These are phyloP conservation scores for Aurifilum marmelostoma DNA, from an alignment of 2,329 filamentous ascomycete species.

Conservation along the genomic window DNA sequence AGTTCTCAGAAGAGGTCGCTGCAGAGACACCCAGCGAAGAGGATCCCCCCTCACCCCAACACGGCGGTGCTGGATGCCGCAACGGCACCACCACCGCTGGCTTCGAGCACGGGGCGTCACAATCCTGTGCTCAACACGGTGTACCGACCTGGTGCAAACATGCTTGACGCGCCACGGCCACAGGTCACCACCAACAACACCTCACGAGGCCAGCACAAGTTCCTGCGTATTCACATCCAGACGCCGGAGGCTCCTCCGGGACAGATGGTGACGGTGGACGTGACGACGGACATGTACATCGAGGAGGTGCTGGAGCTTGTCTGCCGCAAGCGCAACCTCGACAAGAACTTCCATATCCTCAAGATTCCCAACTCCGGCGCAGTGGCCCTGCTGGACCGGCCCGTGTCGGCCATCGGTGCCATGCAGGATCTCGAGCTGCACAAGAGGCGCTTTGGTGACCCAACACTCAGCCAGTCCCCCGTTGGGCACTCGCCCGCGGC, in stretches of 20 bases:
- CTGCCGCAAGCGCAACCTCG: constrained; percentile 76
- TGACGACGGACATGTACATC: constrained; percentile 81
- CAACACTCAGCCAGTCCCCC: constrained; percentile 28
- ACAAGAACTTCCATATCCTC: constrained; percentile 78
- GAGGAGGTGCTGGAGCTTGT: constrained; percentile 80
- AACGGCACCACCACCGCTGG: constrained; percentile 15
- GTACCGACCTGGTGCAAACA: constrained; percentile 55
- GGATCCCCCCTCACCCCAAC: constrained; percentile 52
- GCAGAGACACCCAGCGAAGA: constrained; percentile 45
- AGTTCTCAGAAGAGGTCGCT: constrained; percentile 60
- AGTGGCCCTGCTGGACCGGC: constrained; percentile 75
- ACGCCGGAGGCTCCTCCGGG: constrained; percentile 71
- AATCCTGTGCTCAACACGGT: constrained; percentile 67
- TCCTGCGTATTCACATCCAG: constrained; percentile 72
- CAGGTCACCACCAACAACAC: constrained; percentile 48
- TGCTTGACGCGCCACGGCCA: constrained; percentile 60
- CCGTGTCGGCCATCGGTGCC: constrained; percentile 77
- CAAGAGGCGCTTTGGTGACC: constrained; percentile 66
- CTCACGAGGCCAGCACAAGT: constrained; percentile 67
- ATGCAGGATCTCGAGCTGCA: constrained; percentile 76
- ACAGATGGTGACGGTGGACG: constrained; percentile 73
- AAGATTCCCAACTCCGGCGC: constrained; percentile 76
- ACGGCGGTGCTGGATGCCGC: constrained; percentile 32
- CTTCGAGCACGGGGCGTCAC: constrained; percentile 37
- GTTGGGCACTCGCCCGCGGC: constrained; percentile 26